Evolutionary conservation across 2,329 filamentous ascomycete species (phyloP).

Genomic region (Chaetomium sp.): DNA sequence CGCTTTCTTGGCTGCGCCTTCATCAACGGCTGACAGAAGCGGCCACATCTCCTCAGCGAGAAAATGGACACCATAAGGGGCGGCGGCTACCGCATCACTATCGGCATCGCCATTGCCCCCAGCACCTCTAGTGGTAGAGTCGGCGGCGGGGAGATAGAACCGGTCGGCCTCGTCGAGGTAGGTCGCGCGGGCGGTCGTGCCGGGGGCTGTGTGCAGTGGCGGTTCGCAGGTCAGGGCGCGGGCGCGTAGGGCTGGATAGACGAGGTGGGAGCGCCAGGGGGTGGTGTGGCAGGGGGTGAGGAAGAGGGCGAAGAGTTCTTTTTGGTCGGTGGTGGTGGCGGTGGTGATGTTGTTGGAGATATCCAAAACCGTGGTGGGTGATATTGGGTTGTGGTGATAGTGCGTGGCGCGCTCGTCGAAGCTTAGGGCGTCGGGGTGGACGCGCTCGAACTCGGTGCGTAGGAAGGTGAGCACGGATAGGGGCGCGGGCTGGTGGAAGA

Average conservation of each 20-base stretch:
- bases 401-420: not conserved
- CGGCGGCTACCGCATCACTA: not conserved
- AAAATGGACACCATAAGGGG: conserved; percentile 38
- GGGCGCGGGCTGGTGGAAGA: conserved; percentile 74
- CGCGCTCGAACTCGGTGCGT: conserved; percentile 61
- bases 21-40: not conserved
- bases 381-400: not conserved
- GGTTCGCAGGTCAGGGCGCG: conserved; percentile 90
- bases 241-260: conserved; percentile 66
- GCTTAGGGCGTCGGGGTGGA: conserved; percentile 40
- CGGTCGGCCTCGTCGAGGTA: conserved; percentile 89
- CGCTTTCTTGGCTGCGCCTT: not conserved
- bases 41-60: conserved; percentile 48
- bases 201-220: conserved; percentile 60
- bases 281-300: conserved; percentile 95
- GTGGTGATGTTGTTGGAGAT: conserved; percentile 21
- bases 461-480: conserved; percentile 69
- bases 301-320: conserved; percentile 65
- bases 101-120: not conserved
- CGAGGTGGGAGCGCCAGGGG: conserved; percentile 84
- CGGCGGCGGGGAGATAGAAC: conserved; percentile 57
- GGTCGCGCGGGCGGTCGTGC: conserved; percentile 50
- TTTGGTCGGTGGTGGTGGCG: conserved; percentile 21
- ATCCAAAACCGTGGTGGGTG: conserved; percentile 23
- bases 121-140: too few species aligned